Conservation (phyloP, 129 eudicot genomes). For the Escallonia herrerae region DNA sequence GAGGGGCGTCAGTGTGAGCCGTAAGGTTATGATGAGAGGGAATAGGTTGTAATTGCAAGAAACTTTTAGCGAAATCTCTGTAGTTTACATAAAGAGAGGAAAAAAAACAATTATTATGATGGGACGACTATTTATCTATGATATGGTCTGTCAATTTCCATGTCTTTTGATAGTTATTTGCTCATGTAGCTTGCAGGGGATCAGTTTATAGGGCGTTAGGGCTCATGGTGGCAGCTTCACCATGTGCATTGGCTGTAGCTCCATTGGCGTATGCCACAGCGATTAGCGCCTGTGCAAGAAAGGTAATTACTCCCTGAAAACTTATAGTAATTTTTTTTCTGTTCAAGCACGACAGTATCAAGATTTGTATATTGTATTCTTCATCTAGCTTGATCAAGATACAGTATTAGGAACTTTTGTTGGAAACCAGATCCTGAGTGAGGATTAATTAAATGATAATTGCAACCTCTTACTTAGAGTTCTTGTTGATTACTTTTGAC, state of each 20-base stretch:
- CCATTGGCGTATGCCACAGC: conserved; percentile 97
- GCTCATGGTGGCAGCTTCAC: conserved; percentile 99
- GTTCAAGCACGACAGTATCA: neutral
- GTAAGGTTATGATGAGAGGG: too few species aligned
- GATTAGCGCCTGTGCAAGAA: conserved; percentile 95
- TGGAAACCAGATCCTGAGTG: too few species aligned
- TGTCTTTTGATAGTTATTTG: conserved; percentile 15
- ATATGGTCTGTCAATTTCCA: too few species aligned
- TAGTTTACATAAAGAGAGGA: too few species aligned
- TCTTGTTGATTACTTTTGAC: too few species aligned
- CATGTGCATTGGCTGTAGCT: conserved; percentile 98
- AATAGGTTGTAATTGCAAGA: too few species aligned
- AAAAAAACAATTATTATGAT: too few species aligned
- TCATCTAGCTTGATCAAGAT: neutral
- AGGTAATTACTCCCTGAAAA: conserved; percentile 34
- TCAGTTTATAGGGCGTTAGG: conserved; percentile 93
- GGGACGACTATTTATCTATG: too few species aligned
- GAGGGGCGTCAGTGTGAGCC: too few species aligned
- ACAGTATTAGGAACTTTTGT: neutral
- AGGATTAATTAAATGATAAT: too few species aligned
- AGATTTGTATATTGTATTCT: neutral
- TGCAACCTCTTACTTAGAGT: too few species aligned
- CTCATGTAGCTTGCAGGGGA: conserved; percentile 84
- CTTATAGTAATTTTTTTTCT: neutral
- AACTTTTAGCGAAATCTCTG: too few species aligned